Evolutionary conservation across 176 grass and related monocot species (phyloP).

Genomic region (Musa beccarii): DNA sequence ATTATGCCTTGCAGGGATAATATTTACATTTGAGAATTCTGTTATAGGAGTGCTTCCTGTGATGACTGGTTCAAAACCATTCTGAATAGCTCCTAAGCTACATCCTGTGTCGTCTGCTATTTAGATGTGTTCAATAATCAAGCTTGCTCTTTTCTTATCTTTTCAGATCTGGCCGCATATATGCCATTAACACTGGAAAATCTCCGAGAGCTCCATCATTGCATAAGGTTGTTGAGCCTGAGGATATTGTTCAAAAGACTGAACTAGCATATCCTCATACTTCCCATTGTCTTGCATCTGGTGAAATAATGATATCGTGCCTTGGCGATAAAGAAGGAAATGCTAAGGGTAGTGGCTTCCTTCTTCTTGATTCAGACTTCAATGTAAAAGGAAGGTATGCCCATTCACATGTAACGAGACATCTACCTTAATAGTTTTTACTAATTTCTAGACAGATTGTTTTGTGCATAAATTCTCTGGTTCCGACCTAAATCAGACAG

Average conservation of each 20-base stretch:
- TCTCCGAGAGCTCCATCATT: constrained; percentile 64
- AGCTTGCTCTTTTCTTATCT: constrained; percentile 2
- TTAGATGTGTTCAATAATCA: neutral
- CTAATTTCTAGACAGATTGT: no score
- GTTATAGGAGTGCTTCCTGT: neutral
- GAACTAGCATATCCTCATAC: constrained; percentile 90
- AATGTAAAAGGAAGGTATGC: constrained; percentile 88
- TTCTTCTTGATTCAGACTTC: constrained; percentile 88
- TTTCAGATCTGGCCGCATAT: constrained; percentile 63
- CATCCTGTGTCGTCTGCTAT: neutral
- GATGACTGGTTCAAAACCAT: neutral
- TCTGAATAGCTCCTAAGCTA: neutral
- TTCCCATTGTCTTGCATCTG: constrained; percentile 85
- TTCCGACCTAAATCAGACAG: no score
- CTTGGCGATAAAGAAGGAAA: constrained; percentile 84
- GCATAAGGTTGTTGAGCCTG: constrained; percentile 75
- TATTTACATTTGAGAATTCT: no score
- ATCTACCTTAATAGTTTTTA: no score
- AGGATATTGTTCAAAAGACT: constrained; percentile 75
- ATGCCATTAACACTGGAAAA: constrained; percentile 56
- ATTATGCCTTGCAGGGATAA: no score
- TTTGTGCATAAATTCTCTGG: no score
- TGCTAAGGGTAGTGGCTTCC: constrained; percentile 72
- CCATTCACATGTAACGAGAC: neutral
- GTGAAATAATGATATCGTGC: constrained; percentile 88